Evolutionary conservation across 306 rosid species (phyloP), one percentile per base, ranked within the genome.

Genomic region (Quillaja saponaria): DNA sequence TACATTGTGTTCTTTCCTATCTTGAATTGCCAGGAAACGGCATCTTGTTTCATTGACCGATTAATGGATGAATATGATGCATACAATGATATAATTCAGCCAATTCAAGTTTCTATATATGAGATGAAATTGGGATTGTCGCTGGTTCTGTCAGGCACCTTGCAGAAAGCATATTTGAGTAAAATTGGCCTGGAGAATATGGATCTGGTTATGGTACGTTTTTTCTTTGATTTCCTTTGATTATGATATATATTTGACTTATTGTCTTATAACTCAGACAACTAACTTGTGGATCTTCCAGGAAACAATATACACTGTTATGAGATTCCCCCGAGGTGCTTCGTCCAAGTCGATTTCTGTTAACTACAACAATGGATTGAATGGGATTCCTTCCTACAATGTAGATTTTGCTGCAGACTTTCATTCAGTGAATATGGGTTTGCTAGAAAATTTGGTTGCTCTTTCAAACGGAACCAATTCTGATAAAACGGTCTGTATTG

Each of bases 41-140:
- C 96, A 49, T 58, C 78, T 17, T 53, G 79, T 57, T 92, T 92
- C 70, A 85, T 88, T 73, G 80, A 84, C 50, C 82, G 73, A 31
- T 68, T 84, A 71, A 79, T 75, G 61, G 76, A 62, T 55, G 82
- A 82, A 58, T 86, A 84, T 50, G 11, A 20, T 18, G 67, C 77
- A 38, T 86, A 79, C 60, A 64, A 66, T 15, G 95, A 92, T 77
- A 68, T 88, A 69, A 76, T 86, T 76, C 98, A 86, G 71, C 96
- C 98, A 15, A 79, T 92, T 66, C 94, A 86, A 78, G 87, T 92
- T 71, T 90, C 98, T 14, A 85, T 88, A 15, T 84, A 86, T 77
- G 98, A 92, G 80, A 82, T 92, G 79, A 92, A 88, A 66, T 75
- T 92, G 66, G 98, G 96, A 55, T 66, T 85, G 59, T 81, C 96